Conservation (phyloP, 2,329 filamentous ascomycete genomes). For the Colletotrichum liaoningense region DNA sequence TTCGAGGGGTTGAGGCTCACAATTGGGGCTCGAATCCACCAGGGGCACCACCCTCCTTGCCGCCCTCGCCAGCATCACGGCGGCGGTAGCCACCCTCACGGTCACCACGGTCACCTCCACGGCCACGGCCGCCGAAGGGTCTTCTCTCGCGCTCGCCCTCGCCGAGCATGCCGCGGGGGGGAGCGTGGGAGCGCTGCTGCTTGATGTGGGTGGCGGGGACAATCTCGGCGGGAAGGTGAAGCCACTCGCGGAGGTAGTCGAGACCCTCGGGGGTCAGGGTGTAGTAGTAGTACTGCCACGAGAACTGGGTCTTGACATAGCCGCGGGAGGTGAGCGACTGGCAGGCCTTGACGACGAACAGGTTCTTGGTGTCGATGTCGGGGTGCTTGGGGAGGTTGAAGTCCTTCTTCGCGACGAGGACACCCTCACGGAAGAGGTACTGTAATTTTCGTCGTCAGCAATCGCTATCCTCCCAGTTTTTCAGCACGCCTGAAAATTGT, state of each 20-base stretch:
- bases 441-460: conserved; percentile 50
- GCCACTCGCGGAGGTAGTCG: conserved; percentile 99
- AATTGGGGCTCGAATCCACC: conserved; percentile 94
- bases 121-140: conserved; percentile 82
- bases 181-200: conserved; percentile 98
- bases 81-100: conserved; percentile 93
- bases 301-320: conserved; percentile 99
- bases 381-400: conserved; percentile 97
- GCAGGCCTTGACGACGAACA: conserved; percentile 98
- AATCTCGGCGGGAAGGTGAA: conserved; percentile 99
- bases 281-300: conserved; percentile 99
- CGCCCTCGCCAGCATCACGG: conserved; percentile 85
- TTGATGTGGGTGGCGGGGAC: conserved; percentile 99
- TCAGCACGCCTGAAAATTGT: conserved; percentile 10
- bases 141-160: conserved; percentile 85
- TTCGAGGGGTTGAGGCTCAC: conserved; percentile 60
- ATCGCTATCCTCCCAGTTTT: conserved; percentile 16
- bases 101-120: conserved; percentile 81
- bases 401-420: conserved; percentile 99
- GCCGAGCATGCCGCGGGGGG: conserved; percentile 98
- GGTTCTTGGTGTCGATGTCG: conserved; percentile 99
- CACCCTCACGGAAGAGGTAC: conserved; percentile 96
- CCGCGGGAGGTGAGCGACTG: conserved; percentile 98
- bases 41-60: conserved; percentile 91
- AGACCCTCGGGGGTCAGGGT: conserved; percentile 99